Percentiles rank a stretch among this genome's conserved stretches.
Evolutionary conservation across 83 land plant genomes (phyloP).

Genomic region (Picea abies): DNA sequence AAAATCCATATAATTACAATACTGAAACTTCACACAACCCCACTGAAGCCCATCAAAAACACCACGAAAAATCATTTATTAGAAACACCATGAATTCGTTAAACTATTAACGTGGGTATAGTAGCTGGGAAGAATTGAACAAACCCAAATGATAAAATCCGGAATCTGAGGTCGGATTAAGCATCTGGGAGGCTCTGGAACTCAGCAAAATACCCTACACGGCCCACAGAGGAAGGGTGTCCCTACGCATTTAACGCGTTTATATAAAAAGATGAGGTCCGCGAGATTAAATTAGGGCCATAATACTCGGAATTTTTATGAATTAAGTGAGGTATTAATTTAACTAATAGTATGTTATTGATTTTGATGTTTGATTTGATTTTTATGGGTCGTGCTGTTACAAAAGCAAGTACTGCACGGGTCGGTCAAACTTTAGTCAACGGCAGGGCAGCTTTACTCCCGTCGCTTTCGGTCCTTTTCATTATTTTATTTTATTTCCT

Average conservation of each 20-base stretch:
- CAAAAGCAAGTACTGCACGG: slow-evolving; percentile 5
- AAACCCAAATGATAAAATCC: slow-evolving; percentile 1
- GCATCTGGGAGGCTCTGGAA: slow-evolving; percentile 11
- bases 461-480: slow-evolving; percentile 1
- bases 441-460: slow-evolving; percentile 10
- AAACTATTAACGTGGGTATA: background rate
- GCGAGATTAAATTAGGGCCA: slow-evolving; percentile 1
- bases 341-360: background rate
- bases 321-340: background rate
- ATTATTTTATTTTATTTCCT: background rate
- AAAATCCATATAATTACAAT: background rate
- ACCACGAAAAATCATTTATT: background rate
- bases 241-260: background rate
- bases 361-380: slow-evolving; percentile 13
- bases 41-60: background rate
- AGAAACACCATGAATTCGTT: background rate
- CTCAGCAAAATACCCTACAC: background rate
- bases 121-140: too few relatives aligned
- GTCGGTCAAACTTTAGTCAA: slow-evolving; percentile 13
- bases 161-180: background rate
- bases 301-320: background rate
- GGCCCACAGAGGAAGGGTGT: background rate
- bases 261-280: background rate
- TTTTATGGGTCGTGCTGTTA: slow-evolving; percentile 3
- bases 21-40: background rate